Conservation (phyloP, 495 filamentous ascomycete species). For the Xylaria bambusicola region DNA sequence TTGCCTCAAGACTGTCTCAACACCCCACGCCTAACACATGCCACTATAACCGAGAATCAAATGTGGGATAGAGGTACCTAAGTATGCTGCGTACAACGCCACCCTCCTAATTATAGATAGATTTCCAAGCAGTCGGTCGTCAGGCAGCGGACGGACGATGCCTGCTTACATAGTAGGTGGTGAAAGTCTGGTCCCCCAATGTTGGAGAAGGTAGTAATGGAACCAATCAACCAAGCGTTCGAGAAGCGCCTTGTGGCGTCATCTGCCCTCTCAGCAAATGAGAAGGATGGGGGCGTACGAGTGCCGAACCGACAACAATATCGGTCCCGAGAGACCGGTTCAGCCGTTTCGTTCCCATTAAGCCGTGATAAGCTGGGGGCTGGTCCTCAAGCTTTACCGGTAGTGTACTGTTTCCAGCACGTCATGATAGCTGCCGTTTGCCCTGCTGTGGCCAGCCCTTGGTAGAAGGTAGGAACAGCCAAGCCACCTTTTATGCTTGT, state of each 20-base stretch:
- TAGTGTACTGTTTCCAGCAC: not conserved
- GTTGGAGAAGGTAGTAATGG: not conserved
- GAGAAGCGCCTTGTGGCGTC: constrained; percentile 5
- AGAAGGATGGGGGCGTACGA: not conserved
- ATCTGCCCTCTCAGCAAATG: not conserved
- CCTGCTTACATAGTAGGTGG: not conserved
- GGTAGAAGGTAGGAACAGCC: not conserved
- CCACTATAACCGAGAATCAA: not conserved
- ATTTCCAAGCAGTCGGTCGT: not conserved
- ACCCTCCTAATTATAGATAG: not conserved
- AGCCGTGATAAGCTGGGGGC: not conserved
- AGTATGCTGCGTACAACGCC: not conserved
- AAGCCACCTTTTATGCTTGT: not conserved
- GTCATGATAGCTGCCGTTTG: not conserved
- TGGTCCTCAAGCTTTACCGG: not conserved
- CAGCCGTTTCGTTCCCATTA: constrained; percentile 8
- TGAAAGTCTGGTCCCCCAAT: not conserved
- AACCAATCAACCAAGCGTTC: not conserved
- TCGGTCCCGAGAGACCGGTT: constrained; percentile 12
- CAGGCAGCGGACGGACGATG: not conserved
- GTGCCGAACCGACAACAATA: constrained; percentile 6
- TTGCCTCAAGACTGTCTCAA: not conserved
- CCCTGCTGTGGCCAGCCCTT: not conserved
- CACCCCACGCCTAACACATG: not conserved
- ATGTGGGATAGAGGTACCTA: not conserved